Evolutionary conservation across 2,329 filamentous ascomycete species (phyloP).

Genomic region (Apiospora phragmitis): DNA sequence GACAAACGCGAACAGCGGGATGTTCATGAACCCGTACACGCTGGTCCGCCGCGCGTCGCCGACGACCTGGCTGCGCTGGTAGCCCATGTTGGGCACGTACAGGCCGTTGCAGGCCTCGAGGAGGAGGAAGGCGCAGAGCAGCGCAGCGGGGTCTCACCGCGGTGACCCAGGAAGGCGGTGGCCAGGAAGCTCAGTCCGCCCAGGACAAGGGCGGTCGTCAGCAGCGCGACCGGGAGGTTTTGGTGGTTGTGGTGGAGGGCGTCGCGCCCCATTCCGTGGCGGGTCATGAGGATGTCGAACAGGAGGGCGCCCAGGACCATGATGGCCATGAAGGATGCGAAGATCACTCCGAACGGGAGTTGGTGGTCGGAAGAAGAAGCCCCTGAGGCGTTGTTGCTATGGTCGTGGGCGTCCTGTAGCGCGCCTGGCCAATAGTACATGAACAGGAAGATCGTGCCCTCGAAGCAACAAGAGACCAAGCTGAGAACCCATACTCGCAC

Average conservation of each 20-base stretch:
- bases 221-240: neutral
- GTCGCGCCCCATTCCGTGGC: neutral
- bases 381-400: neutral
- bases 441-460: conserved; percentile 34
- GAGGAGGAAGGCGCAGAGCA: conserved; percentile 29
- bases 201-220: neutral
- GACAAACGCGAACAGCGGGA: conserved; percentile 60
- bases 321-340: conserved; percentile 58
- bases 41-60: conserved; percentile 28
- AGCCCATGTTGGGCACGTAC: conserved; percentile 35
- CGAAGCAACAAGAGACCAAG: conserved; percentile 34
- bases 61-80: conserved; percentile 30
- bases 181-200: conserved; percentile 17
- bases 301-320: conserved; percentile 36
- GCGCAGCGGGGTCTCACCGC: conserved; percentile 22
- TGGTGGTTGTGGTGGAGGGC: neutral
- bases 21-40: conserved; percentile 35
- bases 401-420: conserved; percentile 29
- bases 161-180: conserved; percentile 22
- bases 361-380: neutral
- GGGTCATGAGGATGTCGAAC: neutral
- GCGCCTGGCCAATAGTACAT: conserved; percentile 35
- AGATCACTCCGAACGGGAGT: conserved; percentile 50
- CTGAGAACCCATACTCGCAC: conserved; percentile 32
- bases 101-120: conserved; percentile 35